These are phyloP conservation scores for Puccinia horiana DNA, from an alignment of 1,284 basidiomycete genomes.

Conservation along the genomic window DNA sequence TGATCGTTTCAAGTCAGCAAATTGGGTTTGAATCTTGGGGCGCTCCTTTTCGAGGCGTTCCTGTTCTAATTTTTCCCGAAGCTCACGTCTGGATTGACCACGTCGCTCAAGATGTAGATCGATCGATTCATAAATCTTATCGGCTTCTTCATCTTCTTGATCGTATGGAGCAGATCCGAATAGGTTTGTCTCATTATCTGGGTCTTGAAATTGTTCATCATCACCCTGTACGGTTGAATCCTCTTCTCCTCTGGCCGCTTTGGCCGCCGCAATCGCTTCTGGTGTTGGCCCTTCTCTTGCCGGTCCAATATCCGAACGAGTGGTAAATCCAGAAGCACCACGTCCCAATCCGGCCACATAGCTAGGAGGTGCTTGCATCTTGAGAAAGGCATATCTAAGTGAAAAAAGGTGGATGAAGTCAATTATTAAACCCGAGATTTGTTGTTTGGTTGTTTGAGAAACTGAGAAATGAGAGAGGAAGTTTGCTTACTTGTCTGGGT, in stretches of 20 bases:
- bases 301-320: conserved; percentile 96
- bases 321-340: conserved; percentile 96
- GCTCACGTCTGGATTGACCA: conserved; percentile 74
- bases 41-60: conserved; percentile 73
- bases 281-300: conserved; percentile 90
- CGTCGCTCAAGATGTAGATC: conserved; percentile 87
- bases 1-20: conserved; percentile 90
- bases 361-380: conserved; percentile 72
- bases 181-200: conserved; percentile 93
- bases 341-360: conserved; percentile 95
- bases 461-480: neutral
- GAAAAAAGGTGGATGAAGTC: neutral
- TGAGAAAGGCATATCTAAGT: conserved; percentile 49
- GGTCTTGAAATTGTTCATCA: conserved; percentile 90
- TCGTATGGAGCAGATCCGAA: conserved; percentile 96
- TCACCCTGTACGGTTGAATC: conserved; percentile 72
- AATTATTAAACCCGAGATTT: neutral
- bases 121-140: conserved; percentile 86
- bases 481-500: conserved; percentile 45
- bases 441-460: neutral
- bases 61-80: conserved; percentile 71
- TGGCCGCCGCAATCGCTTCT: conserved; percentile 50
- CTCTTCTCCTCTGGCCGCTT: conserved; percentile 70
- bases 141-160: conserved; percentile 95
- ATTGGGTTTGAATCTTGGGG: conserved; percentile 88